Conservation (phyloP, 306 rosid species). For the Biancaea sappan region DNA sequence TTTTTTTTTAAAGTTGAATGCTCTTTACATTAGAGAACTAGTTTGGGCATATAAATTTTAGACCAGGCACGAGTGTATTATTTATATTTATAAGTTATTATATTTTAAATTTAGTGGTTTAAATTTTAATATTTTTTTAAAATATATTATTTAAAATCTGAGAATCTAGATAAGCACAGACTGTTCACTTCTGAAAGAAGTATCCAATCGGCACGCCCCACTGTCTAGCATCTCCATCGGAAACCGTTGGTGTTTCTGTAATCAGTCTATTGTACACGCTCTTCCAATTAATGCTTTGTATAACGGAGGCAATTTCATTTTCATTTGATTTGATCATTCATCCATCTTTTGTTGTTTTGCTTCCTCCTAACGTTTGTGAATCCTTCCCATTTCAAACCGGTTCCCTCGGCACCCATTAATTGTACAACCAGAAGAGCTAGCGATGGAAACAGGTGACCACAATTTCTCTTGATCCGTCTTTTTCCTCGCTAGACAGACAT, state of each 20-base stretch:
- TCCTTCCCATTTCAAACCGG: background rate
- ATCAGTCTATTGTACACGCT: background rate
- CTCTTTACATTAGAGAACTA: too few relatives aligned
- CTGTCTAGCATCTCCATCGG: background rate
- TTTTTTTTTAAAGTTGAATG: too few relatives aligned
- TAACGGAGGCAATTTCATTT: background rate
- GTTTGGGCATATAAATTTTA: too few relatives aligned
- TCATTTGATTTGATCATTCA: background rate
- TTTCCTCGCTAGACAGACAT: slow-evolving; percentile 1
- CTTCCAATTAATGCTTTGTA: background rate
- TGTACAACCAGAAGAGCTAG: too few relatives aligned
- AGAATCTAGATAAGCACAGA: too few relatives aligned
- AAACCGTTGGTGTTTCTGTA: background rate
- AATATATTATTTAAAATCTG: too few relatives aligned
- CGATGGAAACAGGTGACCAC: background rate
- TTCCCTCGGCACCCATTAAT: slow-evolving; percentile 16
- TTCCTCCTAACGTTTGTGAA: background rate
- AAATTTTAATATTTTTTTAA: too few relatives aligned
- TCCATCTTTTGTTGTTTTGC: background rate
- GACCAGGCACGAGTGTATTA: too few relatives aligned
- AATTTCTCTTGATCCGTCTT: background rate
- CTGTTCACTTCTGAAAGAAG: too few relatives aligned
- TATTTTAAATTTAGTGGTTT: too few relatives aligned
- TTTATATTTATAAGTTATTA: too few relatives aligned
- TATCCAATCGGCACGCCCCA: too few relatives aligned